A percentile compares a stretch with the other conserved stretches of the same genome.
These are phyloP conservation scores for Coniferiporia sulphurascens DNA, from an alignment of 1,284 basidiomycete genomes.

Conservation along the genomic window DNA sequence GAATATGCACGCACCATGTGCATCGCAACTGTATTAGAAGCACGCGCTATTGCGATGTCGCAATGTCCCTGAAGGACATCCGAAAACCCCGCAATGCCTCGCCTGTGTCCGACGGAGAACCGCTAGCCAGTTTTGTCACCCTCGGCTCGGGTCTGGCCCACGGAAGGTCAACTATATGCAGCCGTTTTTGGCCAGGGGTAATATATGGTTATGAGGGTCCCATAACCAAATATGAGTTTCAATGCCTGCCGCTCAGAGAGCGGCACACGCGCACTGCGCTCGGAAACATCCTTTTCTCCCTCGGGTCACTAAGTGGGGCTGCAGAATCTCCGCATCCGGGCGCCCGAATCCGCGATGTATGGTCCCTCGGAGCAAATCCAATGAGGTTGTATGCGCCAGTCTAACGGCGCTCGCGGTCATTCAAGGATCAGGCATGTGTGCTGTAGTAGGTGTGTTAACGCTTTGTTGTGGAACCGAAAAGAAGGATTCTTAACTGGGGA, in stretches of 20 bases:
- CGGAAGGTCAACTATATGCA: no score
- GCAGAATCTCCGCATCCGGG: no score
- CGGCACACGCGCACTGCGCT: no score
- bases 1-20: no score
- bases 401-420: not conserved
- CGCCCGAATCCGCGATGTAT: not conserved
- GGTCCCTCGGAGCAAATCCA: not conserved
- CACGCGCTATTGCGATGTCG: not conserved
- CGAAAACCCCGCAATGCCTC: not conserved
- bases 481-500: not conserved
- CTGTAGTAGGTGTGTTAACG: not conserved
- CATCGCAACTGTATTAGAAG: no score
- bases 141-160: no score
- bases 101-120: not conserved
- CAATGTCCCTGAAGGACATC: not conserved
- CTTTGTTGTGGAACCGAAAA: not conserved
- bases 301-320: no score
- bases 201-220: no score
- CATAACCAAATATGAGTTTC: no score
- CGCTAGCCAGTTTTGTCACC: not conserved
- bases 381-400: not conserved
- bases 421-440: not conserved
- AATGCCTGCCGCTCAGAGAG: no score
- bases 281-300: no score
- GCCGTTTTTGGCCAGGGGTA: no score